phyloP scores from a whole-genome alignment of 805 yeast genomes.

The Sugiyamaella chiloensis region DNA sequence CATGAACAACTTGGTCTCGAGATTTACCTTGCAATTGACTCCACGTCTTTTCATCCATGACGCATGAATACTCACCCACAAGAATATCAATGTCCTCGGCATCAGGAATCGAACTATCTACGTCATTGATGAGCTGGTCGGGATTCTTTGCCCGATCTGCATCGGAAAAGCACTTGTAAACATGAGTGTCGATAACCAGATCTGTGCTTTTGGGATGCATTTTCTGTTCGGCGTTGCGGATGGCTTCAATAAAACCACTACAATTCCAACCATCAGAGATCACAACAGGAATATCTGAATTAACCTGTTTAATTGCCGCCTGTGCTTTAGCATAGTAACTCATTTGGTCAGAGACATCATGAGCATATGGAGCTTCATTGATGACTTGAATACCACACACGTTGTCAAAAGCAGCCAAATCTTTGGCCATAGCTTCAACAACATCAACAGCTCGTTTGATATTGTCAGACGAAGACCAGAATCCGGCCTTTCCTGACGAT shows the following conservation, averaged over 20 bases:
- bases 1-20: constrained; percentile 54
- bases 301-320: constrained; percentile 53
- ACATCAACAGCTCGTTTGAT: constrained; percentile 46
- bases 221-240: constrained; percentile 33
- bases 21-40: constrained; percentile 41
- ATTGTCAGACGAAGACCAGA: constrained; percentile 49
- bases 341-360: constrained; percentile 42
- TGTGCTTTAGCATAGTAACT: constrained; percentile 65
- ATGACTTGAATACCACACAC: constrained; percentile 80
- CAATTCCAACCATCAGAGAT: constrained; percentile 97
- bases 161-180: constrained; percentile 82
- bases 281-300: constrained; percentile 60
- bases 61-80: constrained; percentile 91
- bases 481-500: constrained; percentile 52
- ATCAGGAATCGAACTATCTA: constrained; percentile 38
- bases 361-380: constrained; percentile 72
- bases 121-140: constrained; percentile 55
- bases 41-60: constrained; percentile 77
- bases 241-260: constrained; percentile 69
- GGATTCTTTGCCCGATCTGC: constrained; percentile 66
- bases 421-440: constrained; percentile 59
- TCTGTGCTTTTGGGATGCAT: constrained; percentile 40
- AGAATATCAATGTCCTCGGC: constrained; percentile 58
- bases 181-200: constrained; percentile 77
- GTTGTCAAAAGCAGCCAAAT: constrained; percentile 57